These are phyloP conservation scores for Penicillium herquei DNA, from an alignment of 495 filamentous ascomycete species.

Conservation along the genomic window DNA sequence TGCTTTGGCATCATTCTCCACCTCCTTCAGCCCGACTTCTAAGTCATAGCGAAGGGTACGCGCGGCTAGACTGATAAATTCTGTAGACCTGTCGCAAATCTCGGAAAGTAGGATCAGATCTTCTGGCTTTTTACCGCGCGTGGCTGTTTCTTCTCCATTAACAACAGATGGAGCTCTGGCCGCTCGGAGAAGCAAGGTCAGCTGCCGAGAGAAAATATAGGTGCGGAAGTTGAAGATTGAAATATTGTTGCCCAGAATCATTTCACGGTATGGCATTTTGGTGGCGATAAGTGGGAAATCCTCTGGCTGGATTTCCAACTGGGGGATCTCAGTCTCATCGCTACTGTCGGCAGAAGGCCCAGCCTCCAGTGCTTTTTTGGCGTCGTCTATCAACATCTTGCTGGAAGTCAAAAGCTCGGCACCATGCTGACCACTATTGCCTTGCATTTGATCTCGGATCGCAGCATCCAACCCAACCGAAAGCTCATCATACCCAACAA, in stretches of 20 bases:
- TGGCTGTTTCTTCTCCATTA: constrained; percentile 17
- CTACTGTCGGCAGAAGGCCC: constrained; percentile 6
- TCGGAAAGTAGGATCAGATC: constrained; percentile 76
- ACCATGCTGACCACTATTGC: constrained; percentile 57
- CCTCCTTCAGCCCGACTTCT: constrained; percentile 34
- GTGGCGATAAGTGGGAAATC: constrained; percentile 63
- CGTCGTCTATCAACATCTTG: constrained; percentile 63
- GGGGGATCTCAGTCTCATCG: constrained; percentile 18
- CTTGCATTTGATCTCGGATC: constrained; percentile 67
- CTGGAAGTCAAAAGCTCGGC: constrained; percentile 66
- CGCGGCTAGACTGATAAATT: constrained; percentile 76
- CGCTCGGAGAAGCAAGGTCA: constrained; percentile 77
- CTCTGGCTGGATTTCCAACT: constrained; percentile 31
- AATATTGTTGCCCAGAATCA: constrained; percentile 93
- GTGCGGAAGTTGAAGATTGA: constrained; percentile 96
- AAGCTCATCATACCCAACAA: constrained; percentile 91
- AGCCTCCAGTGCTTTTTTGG: constrained; percentile 45
- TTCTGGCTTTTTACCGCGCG: constrained; percentile 57
- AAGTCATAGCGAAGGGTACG: constrained; percentile 78
- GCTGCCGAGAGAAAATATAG: constrained; percentile 90
- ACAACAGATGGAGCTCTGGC: constrained; percentile 57
- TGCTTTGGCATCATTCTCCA: constrained; percentile 30
- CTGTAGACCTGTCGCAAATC: constrained; percentile 71
- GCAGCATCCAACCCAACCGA: constrained; percentile 79
- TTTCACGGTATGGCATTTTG: constrained; percentile 83